These are phyloP conservation scores for Postia placenta DNA, from an alignment of 768 basidiomycete species.

Conservation along the genomic window DNA sequence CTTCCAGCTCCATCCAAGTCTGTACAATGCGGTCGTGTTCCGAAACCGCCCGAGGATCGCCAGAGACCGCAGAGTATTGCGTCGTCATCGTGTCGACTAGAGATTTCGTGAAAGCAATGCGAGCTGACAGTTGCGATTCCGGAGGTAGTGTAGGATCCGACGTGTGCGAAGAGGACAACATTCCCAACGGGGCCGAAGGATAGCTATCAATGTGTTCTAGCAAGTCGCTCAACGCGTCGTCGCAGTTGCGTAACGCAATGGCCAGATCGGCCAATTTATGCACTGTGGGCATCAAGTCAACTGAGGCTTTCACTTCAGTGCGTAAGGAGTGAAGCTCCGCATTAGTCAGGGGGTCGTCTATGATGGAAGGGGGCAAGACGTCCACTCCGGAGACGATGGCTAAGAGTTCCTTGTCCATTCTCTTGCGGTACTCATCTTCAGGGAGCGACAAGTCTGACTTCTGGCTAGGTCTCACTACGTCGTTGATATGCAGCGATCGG, in stretches of 20 bases:
- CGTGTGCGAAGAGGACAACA: constrained; percentile 45
- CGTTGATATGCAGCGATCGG: constrained; percentile 54
- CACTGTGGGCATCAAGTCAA: constrained; percentile 43
- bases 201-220: constrained; percentile 84
- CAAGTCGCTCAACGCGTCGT: constrained; percentile 76
- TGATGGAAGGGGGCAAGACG: constrained; percentile 36
- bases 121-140: constrained; percentile 59
- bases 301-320: constrained; percentile 49
- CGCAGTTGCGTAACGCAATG: constrained; percentile 47
- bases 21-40: constrained; percentile 68
- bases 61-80: constrained; percentile 35
- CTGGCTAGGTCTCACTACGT: constrained; percentile 38
- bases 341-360: constrained; percentile 36
- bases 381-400: constrained; percentile 40
- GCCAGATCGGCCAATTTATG: constrained; percentile 50
- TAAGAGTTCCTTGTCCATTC: constrained; percentile 42
- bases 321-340: constrained; percentile 58
- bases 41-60: constrained; percentile 53
- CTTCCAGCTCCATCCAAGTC: constrained; percentile 75
- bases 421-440: constrained; percentile 37
- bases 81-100: constrained; percentile 42
- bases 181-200: constrained; percentile 50
- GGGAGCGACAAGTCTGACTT: constrained; percentile 41
- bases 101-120: constrained; percentile 57
- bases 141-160: constrained; percentile 40